Percentiles rank a stretch among this genome's conserved stretches.
Evolutionary conservation across 2,329 filamentous ascomycete genomes (phyloP).

Genomic region (Sordariomycetes sp.): DNA sequence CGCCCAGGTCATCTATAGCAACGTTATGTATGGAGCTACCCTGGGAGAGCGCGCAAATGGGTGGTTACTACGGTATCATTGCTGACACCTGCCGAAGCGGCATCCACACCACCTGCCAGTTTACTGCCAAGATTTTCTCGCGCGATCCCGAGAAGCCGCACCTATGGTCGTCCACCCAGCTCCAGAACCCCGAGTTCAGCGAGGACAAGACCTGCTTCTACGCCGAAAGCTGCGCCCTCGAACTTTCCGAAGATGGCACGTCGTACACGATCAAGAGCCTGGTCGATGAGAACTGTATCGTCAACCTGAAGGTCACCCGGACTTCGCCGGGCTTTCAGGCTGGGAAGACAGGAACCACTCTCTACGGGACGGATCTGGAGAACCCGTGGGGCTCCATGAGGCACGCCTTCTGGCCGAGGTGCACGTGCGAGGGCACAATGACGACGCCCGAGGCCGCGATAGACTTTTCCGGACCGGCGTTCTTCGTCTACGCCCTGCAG

Average conservation of each 20-base stretch:
- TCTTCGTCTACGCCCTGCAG: slow-evolving; percentile 80
- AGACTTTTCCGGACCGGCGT: slow-evolving; percentile 68
- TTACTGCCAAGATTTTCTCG: slow-evolving; percentile 89
- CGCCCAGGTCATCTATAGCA: slow-evolving; percentile 93
- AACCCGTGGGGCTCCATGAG: slow-evolving; percentile 89
- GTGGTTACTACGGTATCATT: not conserved
- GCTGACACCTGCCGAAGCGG: slow-evolving; percentile 46
- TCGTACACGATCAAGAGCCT: slow-evolving; percentile 85
- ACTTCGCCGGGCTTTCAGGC: slow-evolving; percentile 71
- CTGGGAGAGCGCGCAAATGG: not conserved
- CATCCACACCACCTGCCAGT: slow-evolving; percentile 82
- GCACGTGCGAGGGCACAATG: slow-evolving; percentile 70
- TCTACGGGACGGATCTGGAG: slow-evolving; percentile 74
- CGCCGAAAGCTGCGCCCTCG: slow-evolving; percentile 74
- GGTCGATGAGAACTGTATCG: slow-evolving; percentile 66
- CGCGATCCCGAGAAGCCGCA: slow-evolving; percentile 60
- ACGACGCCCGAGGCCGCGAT: slow-evolving; percentile 71
- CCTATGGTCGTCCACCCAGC: slow-evolving; percentile 74
- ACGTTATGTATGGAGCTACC: slow-evolving; percentile 62
- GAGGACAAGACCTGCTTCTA: slow-evolving; percentile 75
- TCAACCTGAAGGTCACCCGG: slow-evolving; percentile 76
- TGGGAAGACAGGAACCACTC: slow-evolving; percentile 73
- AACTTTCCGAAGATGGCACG: slow-evolving; percentile 75
- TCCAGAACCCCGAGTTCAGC: slow-evolving; percentile 74
- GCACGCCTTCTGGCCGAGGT: slow-evolving; percentile 91